Evolutionary conservation across 2,329 filamentous ascomycete genomes (phyloP), one percentile per base, ranked within the genome.

Genomic region (Coniosporium uncinatum): DNA sequence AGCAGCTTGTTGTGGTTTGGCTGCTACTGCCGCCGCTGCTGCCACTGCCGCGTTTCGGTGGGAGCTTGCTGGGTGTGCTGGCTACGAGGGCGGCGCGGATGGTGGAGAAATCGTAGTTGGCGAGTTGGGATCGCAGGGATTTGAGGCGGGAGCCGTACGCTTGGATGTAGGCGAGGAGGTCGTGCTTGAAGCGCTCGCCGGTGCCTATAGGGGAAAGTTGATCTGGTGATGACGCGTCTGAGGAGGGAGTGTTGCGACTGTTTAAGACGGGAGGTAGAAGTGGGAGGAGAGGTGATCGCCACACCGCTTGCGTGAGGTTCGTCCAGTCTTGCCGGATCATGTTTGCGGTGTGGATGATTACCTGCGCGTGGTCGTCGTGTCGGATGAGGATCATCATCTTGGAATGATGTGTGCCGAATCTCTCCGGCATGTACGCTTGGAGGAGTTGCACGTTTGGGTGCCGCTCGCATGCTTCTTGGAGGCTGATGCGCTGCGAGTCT

Each of bases 291-390:
- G 85, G 87, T 0, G 87, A 91, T 38, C 67, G 71, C 89, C 89
- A 95, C 4, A 86, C 76, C 1, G 79, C 88, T 58, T 95, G 88
- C 1, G 82, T 85, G 85, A 95, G 86, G 51, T 93, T 93, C 2
- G 71, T 76, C 89, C 89, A 95, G 58, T 95, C 89, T 42, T 82
- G 80, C 4, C 73, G 56, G n/a, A 95, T 91, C 83, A 95, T 88
- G 52, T 95, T 95, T 16, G 89, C 88, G 0, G 89, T 95, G 52
- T 94, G 87, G 22, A 95, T 89, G 42, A 94, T 64, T 5, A 95
- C 67, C 61, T 94, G 85, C 1, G 83, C 85, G 0, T 73, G 78
- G 46, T 84, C 79, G 55, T 95, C 88, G 57, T 85, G 81, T 4
- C 85, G 76, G 46, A 95, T 70, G 4, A 95, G 62, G n/a, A 95